A percentile compares a stretch with the other conserved stretches of the same genome.
These are phyloP conservation scores for Tylopilus plumbeoviolaceoides DNA, from an alignment of 768 basidiomycete species.

Conservation along the genomic window DNA sequence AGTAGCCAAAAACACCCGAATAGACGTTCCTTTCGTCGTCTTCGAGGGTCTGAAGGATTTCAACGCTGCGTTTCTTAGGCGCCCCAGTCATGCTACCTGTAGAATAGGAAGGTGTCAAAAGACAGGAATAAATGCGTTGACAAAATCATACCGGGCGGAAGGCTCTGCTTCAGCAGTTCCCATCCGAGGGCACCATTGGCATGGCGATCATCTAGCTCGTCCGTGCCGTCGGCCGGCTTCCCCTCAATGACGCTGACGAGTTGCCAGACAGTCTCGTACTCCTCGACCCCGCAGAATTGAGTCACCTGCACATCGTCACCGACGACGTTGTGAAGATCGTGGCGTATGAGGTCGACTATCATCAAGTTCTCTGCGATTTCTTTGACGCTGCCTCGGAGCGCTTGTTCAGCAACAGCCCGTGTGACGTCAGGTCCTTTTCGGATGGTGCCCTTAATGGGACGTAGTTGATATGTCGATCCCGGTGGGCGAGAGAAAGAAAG, in stretches of 20 bases:
- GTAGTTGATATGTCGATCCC: conserved; percentile 66
- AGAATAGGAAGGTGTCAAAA: not conserved
- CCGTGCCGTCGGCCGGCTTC: conserved; percentile 34
- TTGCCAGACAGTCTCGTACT: conserved; percentile 93
- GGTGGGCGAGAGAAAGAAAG: conserved; percentile 73
- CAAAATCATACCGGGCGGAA: conserved; percentile 71
- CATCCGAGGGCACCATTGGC: conserved; percentile 56
- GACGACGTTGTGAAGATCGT: conserved; percentile 83
- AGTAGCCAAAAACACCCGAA: conserved; percentile 92
- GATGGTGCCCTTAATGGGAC: conserved; percentile 93
- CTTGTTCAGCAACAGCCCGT: conserved; percentile 60
- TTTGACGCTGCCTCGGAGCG: conserved; percentile 65
- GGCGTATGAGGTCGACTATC: conserved; percentile 95
- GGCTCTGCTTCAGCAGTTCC: conserved; percentile 70
- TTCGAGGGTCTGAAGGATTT: conserved; percentile 82
- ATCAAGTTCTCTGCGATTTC: conserved; percentile 97
- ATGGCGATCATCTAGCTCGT: conserved; percentile 34
- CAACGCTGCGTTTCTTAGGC: conserved; percentile 90
- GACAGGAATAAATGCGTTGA: not conserved
- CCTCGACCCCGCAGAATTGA: conserved; percentile 85
- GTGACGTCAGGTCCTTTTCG: conserved; percentile 64
- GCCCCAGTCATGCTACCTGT: conserved; percentile 97
- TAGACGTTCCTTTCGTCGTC: conserved; percentile 71
- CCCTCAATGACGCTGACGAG: conserved; percentile 94
- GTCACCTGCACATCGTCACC: conserved; percentile 79